These are phyloP conservation scores for Stephanodiscus minutulus DNA, from an alignment of 108 stramenopile species.

Conservation along the genomic window DNA sequence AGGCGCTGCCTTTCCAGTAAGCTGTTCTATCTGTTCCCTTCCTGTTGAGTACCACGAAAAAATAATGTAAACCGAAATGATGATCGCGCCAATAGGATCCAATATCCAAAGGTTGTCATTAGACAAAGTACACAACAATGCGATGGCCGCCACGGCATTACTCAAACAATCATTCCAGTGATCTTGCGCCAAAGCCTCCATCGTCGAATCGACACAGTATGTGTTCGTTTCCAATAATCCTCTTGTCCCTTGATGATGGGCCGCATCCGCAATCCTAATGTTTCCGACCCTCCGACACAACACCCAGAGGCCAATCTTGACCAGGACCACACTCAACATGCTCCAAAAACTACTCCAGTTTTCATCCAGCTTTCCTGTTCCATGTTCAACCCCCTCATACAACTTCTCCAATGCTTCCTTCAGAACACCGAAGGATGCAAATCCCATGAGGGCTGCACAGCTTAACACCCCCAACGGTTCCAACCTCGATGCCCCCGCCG, in stretches of 20 bases:
- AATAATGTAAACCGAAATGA: conserved; percentile 91
- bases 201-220: conserved; percentile 67
- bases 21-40: conserved; percentile 91
- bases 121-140: conserved; percentile 66
- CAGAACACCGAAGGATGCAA: conserved; percentile 89
- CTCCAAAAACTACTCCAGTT: conserved; percentile 61
- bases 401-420: conserved; percentile 64
- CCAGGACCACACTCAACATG: conserved; percentile 77
- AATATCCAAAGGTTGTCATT: conserved; percentile 67
- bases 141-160: conserved; percentile 87
- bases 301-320: conserved; percentile 71
- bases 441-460: conserved; percentile 93
- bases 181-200: conserved; percentile 90
- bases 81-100: conserved; percentile 91
- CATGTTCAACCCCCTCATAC: conserved; percentile 36
- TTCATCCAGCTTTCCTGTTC: conserved; percentile 38
- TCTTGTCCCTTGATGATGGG: conserved; percentile 17
- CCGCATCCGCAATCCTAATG: conserved; percentile 21
- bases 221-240: conserved; percentile 3
- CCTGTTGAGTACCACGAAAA: conserved; percentile 88
- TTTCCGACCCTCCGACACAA: conserved; percentile 63
- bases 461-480: conserved; percentile 94
- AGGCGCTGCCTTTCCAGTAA: conserved; percentile 90
- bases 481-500: conserved; percentile 87
- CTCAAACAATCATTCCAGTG: conserved; percentile 93